phyloP scores from a whole-genome alignment of 225 moss, liverwort and hornwort species.

The Pleurozium schreberi region DNA sequence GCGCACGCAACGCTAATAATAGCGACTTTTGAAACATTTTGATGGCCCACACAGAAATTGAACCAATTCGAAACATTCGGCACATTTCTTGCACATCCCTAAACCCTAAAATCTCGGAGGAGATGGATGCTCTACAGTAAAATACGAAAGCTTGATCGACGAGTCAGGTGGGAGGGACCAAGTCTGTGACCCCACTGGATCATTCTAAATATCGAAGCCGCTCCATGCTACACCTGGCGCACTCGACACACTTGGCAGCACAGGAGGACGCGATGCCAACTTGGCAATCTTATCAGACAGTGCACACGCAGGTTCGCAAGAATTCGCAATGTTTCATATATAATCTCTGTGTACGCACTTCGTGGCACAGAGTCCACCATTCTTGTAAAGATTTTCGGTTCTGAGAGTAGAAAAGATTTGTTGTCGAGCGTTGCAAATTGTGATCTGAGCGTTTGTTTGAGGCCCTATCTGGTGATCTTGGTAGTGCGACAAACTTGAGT shows the following conservation, averaged over 20 bases:
- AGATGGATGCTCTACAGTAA: background rate
- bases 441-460: background rate
- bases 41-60: background rate
- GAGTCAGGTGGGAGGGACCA: background rate
- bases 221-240: background rate
- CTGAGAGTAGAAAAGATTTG: background rate
- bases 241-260: background rate
- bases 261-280: background rate
- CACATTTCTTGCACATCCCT: too few relatives aligned
- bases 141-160: background rate
- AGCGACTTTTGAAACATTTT: background rate
- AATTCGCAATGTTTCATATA: background rate
- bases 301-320: background rate
- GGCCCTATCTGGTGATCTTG: background rate
- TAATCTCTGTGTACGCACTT: background rate
- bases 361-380: too few relatives aligned
- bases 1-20: background rate
- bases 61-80: background rate
- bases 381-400: background rate
- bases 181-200: background rate
- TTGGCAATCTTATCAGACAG: background rate
- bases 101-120: background rate
- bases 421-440: background rate
- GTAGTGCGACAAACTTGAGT: background rate
- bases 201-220: background rate